Evolutionary conservation across 2,329 filamentous ascomycete genomes (phyloP).

Genomic region (Nothophoma quercina): DNA sequence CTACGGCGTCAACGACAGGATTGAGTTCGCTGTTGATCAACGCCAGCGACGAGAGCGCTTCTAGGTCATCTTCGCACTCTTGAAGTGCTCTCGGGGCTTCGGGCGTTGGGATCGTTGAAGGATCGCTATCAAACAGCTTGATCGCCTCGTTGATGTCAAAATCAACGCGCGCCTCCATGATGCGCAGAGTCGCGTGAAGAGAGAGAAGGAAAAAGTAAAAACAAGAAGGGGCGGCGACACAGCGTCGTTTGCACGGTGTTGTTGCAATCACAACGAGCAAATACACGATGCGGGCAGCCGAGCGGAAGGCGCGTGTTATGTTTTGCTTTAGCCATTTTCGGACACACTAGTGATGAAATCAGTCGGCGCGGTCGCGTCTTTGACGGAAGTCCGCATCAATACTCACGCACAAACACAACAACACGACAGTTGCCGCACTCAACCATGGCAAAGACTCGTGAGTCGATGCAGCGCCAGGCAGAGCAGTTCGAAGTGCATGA

Average conservation of each 20-base stretch:
- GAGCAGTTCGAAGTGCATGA: constrained; percentile 39
- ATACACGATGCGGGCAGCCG: constrained; percentile 24
- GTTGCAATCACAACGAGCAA: constrained; percentile 19
- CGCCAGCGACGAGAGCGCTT: constrained; percentile 74
- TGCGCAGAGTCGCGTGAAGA: constrained; percentile 51
- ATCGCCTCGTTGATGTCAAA: constrained; percentile 98
- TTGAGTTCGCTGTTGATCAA: constrained; percentile 88
- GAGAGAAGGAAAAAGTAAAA: constrained; percentile 19
- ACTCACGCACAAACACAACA: constrained; percentile 17
- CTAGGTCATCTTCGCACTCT: constrained; percentile 92
- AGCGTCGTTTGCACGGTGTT: constrained; percentile 25
- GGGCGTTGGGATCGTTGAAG: constrained; percentile 79
- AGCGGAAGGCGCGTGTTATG: constrained; percentile 27
- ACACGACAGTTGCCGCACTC: constrained; percentile 16
- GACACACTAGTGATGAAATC: constrained; percentile 17
- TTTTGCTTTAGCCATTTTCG: constrained; percentile 23
- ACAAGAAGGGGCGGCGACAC: constrained; percentile 25
- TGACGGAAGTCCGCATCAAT: constrained; percentile 7
- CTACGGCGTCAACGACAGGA: constrained; percentile 89
- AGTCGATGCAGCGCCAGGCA: constrained; percentile 32
- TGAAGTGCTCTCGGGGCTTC: constrained; percentile 84
- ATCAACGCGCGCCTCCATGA: constrained; percentile 70
- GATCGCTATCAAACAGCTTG: constrained; percentile 96
- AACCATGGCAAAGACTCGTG: constrained; percentile 45
- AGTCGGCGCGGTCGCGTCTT: constrained; percentile 14